Base-by-base conservation (phyloP, 164 flowering plant species). In the Euptelea pleiosperma region DNA sequence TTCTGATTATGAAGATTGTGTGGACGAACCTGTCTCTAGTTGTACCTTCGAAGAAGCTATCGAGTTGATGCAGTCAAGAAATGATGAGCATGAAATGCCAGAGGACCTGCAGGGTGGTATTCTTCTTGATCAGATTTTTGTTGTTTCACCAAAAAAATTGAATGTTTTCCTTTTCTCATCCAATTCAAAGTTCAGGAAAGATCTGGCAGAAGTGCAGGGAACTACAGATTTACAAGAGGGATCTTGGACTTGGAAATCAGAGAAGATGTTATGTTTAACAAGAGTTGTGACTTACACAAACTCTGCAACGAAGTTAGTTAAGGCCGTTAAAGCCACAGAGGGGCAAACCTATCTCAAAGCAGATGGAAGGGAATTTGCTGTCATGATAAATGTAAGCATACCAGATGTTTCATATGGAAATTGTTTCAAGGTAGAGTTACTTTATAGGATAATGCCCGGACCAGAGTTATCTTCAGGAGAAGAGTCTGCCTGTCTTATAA, bases 391-490 rank as follows among this genome's bases (percentile, higher is more conserved):
- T 43, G 95, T 87, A 47, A 74, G 60, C 54, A 82, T 92, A 16
- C 95, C 97, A 11, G 95, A 84, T 39, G 92, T 83, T 62, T 90
- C 95, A 18, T 90, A 81, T 57, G 97, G 97, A 9, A 79, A 45
- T 44, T 66, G 79, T 43, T 90, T 90, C 59, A 75, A 74, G 47
- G 64, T 85, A 50, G 82, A 84, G 68, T 58, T 90, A 68, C 82
- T 87, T 22, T 90, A 83, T 68, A 82, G 69, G 70, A 84, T 85
- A 48, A 61, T 63, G 47, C 83, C 83, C 6, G 95, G 86, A 21
- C 72, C 75, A 4, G 76, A 72, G 61, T 65, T 64, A 58, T 55
- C 84, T 51, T 72, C 84, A 8, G 93, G 79, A 52, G 85, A 76
- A 59, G 89, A 82, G 60, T 65, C 85, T 6, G 71, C 86, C 16